A percentile compares a stretch with the other conserved stretches of the same genome.
Evolutionary conservation across 176 grass and related monocot genomes (phyloP).

Genomic region (Triticum dicoccoides): DNA sequence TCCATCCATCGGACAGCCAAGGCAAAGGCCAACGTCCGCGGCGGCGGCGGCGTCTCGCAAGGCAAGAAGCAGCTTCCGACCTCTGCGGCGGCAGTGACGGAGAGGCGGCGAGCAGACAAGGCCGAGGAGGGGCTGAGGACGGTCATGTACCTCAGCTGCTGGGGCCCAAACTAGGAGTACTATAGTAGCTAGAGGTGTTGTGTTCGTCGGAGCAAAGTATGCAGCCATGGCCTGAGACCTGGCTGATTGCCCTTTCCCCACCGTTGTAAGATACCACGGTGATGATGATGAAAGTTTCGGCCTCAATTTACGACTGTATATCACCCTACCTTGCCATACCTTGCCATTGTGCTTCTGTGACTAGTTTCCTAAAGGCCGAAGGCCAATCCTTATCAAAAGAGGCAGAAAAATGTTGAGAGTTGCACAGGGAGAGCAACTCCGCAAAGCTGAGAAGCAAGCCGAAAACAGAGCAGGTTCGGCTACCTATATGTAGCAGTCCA

Average conservation of each 20-base stretch:
- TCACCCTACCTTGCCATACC: not conserved
- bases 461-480: no score
- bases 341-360: not conserved
- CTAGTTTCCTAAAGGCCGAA: not conserved
- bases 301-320: not conserved
- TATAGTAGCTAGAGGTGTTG: not conserved
- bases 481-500: no score
- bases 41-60: not conserved
- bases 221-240: not conserved
- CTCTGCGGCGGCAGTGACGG: not conserved
- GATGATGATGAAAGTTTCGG: not conserved
- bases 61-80: not conserved
- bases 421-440: no score
- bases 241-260: not conserved
- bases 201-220: not conserved
- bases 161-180: conserved; percentile 12
- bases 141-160: conserved; percentile 68
- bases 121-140: conserved; percentile 57
- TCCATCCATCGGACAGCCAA: not conserved
- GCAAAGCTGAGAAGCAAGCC: no score
- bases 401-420: no score
- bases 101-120: conserved; percentile 17
- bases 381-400: no score
- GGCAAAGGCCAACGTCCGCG: not conserved
- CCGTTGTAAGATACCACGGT: not conserved